These are phyloP conservation scores for Lathyrus aphaca DNA, from an alignment of 306 rosid species.

Conservation along the genomic window DNA sequence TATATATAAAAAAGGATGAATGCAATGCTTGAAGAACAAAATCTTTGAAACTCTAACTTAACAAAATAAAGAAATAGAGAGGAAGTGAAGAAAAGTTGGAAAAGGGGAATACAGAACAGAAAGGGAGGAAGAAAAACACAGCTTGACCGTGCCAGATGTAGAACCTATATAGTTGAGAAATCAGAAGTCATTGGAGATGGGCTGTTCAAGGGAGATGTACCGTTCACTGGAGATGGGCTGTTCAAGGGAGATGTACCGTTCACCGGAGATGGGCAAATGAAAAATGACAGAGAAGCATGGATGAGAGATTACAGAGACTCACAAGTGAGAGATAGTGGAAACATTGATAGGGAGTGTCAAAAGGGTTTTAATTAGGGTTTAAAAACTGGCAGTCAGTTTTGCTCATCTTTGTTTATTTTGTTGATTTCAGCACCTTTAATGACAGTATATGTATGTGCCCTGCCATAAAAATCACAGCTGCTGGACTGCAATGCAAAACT, in stretches of 20 bases:
- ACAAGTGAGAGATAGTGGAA: neutral
- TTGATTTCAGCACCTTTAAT: neutral
- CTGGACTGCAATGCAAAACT: neutral
- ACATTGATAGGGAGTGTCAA: neutral
- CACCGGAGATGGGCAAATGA: neutral
- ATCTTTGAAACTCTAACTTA: neutral
- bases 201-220: neutral
- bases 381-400: neutral
- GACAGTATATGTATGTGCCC: neutral
- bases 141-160: neutral
- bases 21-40: neutral
- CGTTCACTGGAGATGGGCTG: neutral
- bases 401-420: neutral
- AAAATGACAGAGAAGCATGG: neutral
- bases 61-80: neutral
- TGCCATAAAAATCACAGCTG: neutral
- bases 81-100: neutral
- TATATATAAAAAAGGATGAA: neutral
- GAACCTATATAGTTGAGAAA: conserved; percentile 1
- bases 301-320: neutral
- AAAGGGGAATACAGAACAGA: conserved; percentile 5
- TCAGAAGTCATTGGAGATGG: neutral
- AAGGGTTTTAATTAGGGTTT: neutral
- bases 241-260: neutral
- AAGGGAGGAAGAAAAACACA: neutral